A percentile compares a stretch with the other conserved stretches of the same genome.
These are phyloP conservation scores for Adansonia digitata DNA, from an alignment of 345 rosid species.

Conservation along the genomic window DNA sequence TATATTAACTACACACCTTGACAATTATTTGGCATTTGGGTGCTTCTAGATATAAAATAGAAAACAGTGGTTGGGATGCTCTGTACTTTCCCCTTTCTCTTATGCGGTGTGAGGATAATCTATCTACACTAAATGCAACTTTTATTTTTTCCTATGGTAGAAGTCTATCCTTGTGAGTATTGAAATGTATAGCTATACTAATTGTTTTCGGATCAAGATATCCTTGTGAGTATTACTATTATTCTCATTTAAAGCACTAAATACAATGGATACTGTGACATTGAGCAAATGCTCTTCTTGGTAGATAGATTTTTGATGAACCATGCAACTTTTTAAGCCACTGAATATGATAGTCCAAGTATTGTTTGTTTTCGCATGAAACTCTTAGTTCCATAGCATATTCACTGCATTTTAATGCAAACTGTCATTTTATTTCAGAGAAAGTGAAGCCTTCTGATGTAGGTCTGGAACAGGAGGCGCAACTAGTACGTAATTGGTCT, in stretches of 20 bases:
- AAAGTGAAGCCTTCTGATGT: conserved; percentile 93
- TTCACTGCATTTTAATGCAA: conserved; percentile 3
- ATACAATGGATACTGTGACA: background rate
- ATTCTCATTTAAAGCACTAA: background rate
- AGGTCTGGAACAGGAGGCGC: conserved; percentile 94
- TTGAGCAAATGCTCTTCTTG: background rate
- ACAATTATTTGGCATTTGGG: background rate
- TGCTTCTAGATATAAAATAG: background rate
- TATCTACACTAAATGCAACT: background rate
- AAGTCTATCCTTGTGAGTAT: background rate
- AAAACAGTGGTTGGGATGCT: background rate
- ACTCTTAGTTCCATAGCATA: background rate
- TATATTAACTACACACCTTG: background rate
- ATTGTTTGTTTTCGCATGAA: background rate
- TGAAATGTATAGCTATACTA: background rate
- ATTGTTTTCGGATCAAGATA: no score
- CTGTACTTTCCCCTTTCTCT: background rate
- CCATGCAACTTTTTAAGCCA: background rate
- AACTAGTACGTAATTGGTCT: conserved; percentile 62
- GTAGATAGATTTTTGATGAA: background rate
- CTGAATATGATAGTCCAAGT: background rate
- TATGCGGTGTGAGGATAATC: background rate
- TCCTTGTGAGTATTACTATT: background rate
- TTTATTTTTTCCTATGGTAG: background rate
- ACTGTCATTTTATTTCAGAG: conserved; percentile 46